A percentile compares a stretch with the other conserved stretches of the same genome.
phyloP scores from a whole-genome alignment of 192 early-diverging fungal species.

The Coemansia sp. region DNA sequence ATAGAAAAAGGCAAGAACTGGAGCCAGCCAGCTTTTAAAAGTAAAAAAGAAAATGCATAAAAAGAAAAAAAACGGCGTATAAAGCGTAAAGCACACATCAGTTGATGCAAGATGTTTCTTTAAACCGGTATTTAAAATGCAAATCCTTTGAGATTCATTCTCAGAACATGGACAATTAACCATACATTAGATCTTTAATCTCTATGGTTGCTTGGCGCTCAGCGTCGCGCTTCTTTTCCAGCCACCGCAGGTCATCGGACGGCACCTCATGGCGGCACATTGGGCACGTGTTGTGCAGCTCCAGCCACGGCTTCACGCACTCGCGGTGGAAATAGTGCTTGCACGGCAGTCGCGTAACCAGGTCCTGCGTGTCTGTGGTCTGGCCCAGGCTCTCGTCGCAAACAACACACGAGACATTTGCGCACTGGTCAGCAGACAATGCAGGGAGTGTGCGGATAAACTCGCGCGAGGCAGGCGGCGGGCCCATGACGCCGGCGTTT shows the following conservation, averaged over 20 bases:
- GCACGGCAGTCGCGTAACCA: constrained; percentile 39
- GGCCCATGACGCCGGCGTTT: constrained; percentile 30
- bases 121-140: constrained; percentile 1
- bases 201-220: constrained; percentile 20
- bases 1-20: constrained; percentile 2
- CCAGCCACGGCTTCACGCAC: constrained; percentile 51
- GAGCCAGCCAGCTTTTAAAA: constrained; percentile 6
- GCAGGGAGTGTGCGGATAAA: constrained; percentile 39
- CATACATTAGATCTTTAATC: constrained; percentile 48
- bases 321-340: constrained; percentile 36
- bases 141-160: background rate
- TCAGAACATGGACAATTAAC: constrained; percentile 9
- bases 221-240: constrained; percentile 44
- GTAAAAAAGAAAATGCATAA: background rate
- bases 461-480: constrained; percentile 49
- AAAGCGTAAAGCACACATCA: constrained; percentile 4
- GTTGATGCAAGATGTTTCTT: background rate
- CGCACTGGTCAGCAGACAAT: background rate
- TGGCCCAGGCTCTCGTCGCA: constrained; percentile 22
- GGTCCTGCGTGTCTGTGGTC: background rate
- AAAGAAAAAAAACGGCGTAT: background rate
- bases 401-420: constrained; percentile 22
- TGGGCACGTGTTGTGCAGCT: constrained; percentile 55
- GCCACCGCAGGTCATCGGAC: constrained; percentile 50
- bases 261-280: constrained; percentile 52